A percentile compares a stretch with the other conserved stretches of the same genome.
phyloP scores from a whole-genome alignment of 2,329 filamentous ascomycete genomes.

The Cercospora citrullina region DNA sequence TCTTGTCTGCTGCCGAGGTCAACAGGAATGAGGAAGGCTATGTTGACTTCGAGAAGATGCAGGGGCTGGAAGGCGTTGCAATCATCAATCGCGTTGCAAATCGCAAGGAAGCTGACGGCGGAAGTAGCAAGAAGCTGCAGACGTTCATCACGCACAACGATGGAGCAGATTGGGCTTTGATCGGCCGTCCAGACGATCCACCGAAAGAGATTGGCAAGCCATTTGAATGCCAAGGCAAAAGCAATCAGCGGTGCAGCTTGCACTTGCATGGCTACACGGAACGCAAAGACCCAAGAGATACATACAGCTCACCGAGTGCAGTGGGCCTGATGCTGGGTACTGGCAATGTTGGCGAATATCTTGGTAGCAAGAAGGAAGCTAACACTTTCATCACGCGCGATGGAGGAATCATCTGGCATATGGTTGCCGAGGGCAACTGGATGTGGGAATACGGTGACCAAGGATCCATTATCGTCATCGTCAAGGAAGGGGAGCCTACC shows the following conservation, averaged over 20 bases:
- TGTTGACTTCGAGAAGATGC: conserved; percentile 96
- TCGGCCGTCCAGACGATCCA: conserved; percentile 68
- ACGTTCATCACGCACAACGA: conserved; percentile 97
- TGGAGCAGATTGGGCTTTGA: conserved; percentile 78
- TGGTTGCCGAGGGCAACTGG: conserved; percentile 82
- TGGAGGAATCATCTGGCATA: conserved; percentile 84
- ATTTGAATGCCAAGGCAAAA: conserved; percentile 62
- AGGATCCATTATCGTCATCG: conserved; percentile 87
- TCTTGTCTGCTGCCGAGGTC: conserved; percentile 76
- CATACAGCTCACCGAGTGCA: conserved; percentile 83
- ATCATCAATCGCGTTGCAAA: conserved; percentile 86
- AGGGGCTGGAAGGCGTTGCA: conserved; percentile 84
- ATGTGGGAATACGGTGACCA: conserved; percentile 96
- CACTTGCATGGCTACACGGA: conserved; percentile 97
- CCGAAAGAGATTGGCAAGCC: conserved; percentile 65
- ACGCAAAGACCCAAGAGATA: conserved; percentile 75
- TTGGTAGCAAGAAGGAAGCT: conserved; percentile 68
- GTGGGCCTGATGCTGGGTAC: conserved; percentile 88
- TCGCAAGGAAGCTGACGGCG: conserved; percentile 60
- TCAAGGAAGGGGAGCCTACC: conserved; percentile 67
- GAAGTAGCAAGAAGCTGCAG: conserved; percentile 74
- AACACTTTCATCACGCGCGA: conserved; percentile 91
- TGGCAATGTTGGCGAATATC: conserved; percentile 80
- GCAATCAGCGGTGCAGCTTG: conserved; percentile 70
- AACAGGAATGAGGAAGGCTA: conserved; percentile 76